Evolutionary conservation across 805 yeast genomes (phyloP).

Genomic region (Spathaspora passalidarum): DNA sequence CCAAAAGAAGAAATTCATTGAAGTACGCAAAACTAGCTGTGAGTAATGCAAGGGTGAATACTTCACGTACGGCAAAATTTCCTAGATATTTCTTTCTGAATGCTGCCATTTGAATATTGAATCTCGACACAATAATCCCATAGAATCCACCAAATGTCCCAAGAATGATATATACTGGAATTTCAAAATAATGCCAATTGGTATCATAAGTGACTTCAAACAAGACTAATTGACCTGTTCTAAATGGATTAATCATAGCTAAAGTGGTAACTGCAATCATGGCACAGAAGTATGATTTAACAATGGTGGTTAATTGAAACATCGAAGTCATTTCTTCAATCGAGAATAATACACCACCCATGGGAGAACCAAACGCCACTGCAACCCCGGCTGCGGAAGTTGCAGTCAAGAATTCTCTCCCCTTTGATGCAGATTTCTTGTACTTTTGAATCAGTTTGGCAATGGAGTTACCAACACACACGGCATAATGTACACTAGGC

Average conservation of each 20-base stretch:
- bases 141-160: slow-evolving; percentile 92
- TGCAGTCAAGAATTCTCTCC: slow-evolving; percentile 72
- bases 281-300: slow-evolving; percentile 91
- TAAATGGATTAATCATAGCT: slow-evolving; percentile 81
- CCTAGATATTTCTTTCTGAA: slow-evolving; percentile 71
- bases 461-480: slow-evolving; percentile 86
- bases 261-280: slow-evolving; percentile 81
- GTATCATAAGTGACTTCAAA: slow-evolving; percentile 88
- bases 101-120: slow-evolving; percentile 71
- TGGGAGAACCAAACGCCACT: slow-evolving; percentile 95
- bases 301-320: slow-evolving; percentile 73
- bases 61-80: slow-evolving; percentile 65
- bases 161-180: slow-evolving; percentile 71
- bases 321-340: slow-evolving; percentile 84
- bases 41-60: slow-evolving; percentile 57
- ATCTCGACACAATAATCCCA: slow-evolving; percentile 73
- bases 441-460: slow-evolving; percentile 51
- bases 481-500: slow-evolving; percentile 96
- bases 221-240: slow-evolving; percentile 91
- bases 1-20: slow-evolving; percentile 74
- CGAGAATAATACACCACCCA: slow-evolving; percentile 92
- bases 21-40: slow-evolving; percentile 80
- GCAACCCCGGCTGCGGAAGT: slow-evolving; percentile 98
- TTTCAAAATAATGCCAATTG: slow-evolving; percentile 82
- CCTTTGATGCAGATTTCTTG: slow-evolving; percentile 42